These are phyloP conservation scores for Parascedosporium putredinis DNA, from an alignment of 2,329 filamentous ascomycete species.

Conservation along the genomic window DNA sequence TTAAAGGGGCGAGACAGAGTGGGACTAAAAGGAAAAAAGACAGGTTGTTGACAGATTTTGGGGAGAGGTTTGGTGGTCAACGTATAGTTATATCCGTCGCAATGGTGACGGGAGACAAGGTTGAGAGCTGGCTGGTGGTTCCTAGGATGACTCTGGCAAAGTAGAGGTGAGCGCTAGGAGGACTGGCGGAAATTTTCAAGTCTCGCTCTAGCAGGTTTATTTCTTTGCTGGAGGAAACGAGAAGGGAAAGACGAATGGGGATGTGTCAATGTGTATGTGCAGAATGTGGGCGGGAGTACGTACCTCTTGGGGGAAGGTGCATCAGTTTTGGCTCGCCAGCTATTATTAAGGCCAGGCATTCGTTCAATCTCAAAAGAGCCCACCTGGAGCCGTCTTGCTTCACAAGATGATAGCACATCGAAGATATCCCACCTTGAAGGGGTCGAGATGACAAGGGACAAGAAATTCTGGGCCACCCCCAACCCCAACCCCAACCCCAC, in stretches of 20 bases:
- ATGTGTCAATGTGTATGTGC: not conserved
- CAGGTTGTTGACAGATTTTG: not conserved
- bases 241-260: not conserved
- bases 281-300: not conserved
- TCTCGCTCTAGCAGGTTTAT: not conserved
- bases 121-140: too few relatives aligned
- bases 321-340: not conserved
- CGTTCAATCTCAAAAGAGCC: too few relatives aligned
- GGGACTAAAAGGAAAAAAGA: not conserved
- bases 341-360: too few relatives aligned
- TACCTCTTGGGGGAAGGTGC: not conserved
- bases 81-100: not conserved
- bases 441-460: too few relatives aligned
- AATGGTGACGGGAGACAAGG: not conserved
- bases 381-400: too few relatives aligned
- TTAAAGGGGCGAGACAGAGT: not conserved
- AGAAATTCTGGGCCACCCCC: too few relatives aligned
- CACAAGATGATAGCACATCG: too few relatives aligned
- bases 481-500: too few relatives aligned
- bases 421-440: too few relatives aligned
- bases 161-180: not conserved
- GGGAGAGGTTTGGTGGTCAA: not conserved
- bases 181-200: conserved; percentile 2
- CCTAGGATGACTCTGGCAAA: too few relatives aligned
- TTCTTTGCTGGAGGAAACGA: not conserved